A percentile compares a stretch with the other conserved stretches of the same genome.
These are phyloP conservation scores for Cyclospora cayetanensis DNA, from an alignment of 169 alveolate genomes.

Conservation along the genomic window DNA sequence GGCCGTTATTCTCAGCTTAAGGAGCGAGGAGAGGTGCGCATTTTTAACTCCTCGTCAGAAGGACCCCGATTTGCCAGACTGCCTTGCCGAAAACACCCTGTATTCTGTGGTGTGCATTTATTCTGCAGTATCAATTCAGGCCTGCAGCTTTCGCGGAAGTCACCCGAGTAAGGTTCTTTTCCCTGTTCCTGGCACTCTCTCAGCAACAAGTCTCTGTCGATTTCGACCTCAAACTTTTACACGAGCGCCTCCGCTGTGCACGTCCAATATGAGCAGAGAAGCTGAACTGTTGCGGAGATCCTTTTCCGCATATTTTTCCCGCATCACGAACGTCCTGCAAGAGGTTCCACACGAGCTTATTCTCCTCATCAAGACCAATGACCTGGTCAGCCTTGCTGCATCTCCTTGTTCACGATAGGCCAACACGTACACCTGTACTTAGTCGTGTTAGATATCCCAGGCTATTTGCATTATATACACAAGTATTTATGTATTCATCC, in stretches of 20 bases:
- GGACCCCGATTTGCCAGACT: too few relatives aligned
- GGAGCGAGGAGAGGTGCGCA: conserved; percentile 64
- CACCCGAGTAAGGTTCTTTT: conserved; percentile 51
- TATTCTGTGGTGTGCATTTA: not conserved
- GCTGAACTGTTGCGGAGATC: conserved; percentile 41
- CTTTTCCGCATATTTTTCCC: conserved; percentile 67
- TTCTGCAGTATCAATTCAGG: conserved; percentile 49
- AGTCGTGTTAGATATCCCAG: too few relatives aligned
- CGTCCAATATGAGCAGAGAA: conserved; percentile 49
- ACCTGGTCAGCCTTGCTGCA: conserved; percentile 37
- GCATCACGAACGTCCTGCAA: conserved; percentile 70
- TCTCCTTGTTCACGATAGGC: not conserved
- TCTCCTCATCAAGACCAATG: conserved; percentile 64
- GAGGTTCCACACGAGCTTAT: conserved; percentile 62
- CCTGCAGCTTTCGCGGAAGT: conserved; percentile 60
- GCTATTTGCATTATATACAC: too few relatives aligned
- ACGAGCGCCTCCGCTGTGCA: too few relatives aligned
- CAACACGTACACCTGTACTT: too few relatives aligned
- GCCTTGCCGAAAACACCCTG: too few relatives aligned
- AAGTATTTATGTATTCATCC: too few relatives aligned
- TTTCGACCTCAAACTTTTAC: too few relatives aligned
- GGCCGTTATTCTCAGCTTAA: conserved; percentile 60
- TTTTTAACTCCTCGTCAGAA: too few relatives aligned
- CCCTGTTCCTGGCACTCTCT: too few relatives aligned
- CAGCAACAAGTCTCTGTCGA: too few relatives aligned